A percentile compares a stretch with the other conserved stretches of the same genome.
Conservation (phyloP, 2,329 filamentous ascomycete species). For the Aspergillus intermedius region DNA sequence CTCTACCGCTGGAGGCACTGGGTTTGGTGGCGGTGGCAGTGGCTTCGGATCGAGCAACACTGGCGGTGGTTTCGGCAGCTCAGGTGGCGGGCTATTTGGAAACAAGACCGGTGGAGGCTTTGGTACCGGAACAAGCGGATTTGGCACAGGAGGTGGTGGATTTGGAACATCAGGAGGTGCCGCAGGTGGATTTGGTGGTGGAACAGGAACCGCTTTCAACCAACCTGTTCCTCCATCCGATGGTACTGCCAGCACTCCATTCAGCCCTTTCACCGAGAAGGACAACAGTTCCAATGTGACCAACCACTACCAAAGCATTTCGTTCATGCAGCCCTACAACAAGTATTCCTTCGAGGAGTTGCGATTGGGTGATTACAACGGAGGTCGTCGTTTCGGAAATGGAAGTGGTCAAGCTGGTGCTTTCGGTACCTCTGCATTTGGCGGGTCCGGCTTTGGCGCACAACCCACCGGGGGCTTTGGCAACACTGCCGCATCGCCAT, state of each 20-base stretch:
- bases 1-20: constrained; percentile 16
- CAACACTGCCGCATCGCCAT: constrained; percentile 34
- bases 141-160: constrained; percentile 19
- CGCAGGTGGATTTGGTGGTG: constrained; percentile 26
- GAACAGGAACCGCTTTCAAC: constrained; percentile 38
- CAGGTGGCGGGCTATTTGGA: constrained; percentile 22
- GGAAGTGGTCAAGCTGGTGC: constrained; percentile 71
- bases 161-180: constrained; percentile 12
- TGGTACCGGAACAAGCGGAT: constrained; percentile 19
- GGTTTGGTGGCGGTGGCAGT: constrained; percentile 13
- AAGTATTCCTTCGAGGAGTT: constrained; percentile 86
- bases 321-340: constrained; percentile 49
- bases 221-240: constrained; percentile 35
- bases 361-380: constrained; percentile 77
- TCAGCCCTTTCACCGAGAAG: constrained; percentile 41
- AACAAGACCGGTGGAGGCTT: constrained; percentile 19
- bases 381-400: constrained; percentile 78
- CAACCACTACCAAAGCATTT: constrained; percentile 45
- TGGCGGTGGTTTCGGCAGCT: constrained; percentile 25
- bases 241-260: constrained; percentile 42
- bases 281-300: constrained; percentile 33
- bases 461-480: constrained; percentile 36
- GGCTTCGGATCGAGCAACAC: constrained; percentile 16
- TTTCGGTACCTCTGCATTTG: constrained; percentile 65
- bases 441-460: constrained; percentile 38